These are phyloP conservation scores for Leishmania aethiopica DNA, from an alignment of 208 protist species.

Conservation along the genomic window DNA sequence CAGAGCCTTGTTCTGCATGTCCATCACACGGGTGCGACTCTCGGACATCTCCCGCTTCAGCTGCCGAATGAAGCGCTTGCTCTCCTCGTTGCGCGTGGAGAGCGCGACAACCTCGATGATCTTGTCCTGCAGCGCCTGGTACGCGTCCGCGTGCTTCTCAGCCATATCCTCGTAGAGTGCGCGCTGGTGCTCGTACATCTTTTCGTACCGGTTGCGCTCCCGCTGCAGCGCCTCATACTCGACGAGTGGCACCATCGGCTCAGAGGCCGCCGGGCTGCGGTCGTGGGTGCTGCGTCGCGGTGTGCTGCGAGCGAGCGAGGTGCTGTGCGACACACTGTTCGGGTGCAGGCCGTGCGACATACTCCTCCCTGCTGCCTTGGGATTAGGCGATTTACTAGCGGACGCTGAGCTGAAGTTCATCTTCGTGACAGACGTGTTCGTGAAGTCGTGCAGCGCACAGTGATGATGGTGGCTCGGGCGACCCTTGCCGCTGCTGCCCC, in stretches of 20 bases:
- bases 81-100: constrained; percentile 87
- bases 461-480: constrained; percentile 9
- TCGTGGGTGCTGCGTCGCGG: constrained; percentile 11
- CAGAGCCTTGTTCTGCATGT: constrained; percentile 78
- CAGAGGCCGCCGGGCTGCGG: constrained; percentile 23
- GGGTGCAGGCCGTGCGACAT: constrained; percentile 13
- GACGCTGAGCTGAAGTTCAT: constrained; percentile 31
- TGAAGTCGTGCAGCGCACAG: constrained; percentile 45
- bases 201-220: constrained; percentile 80
- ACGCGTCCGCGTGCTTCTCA: constrained; percentile 71
- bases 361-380: constrained; percentile 38
- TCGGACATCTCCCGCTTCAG: constrained; percentile 88
- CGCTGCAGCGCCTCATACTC: constrained; percentile 66
- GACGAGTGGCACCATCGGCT: constrained; percentile 52
- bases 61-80: constrained; percentile 90
- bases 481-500: constrained; percentile 10
- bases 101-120: constrained; percentile 90
- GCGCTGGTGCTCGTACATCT: constrained; percentile 92
- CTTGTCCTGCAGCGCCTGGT: constrained; percentile 79
- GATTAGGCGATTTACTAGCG: constrained; percentile 51
- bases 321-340: constrained; percentile 27
- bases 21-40: constrained; percentile 76
- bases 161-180: constrained; percentile 84
- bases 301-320: constrained; percentile 26
- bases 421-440: constrained; percentile 30